Base-by-base conservation (phyloP, 2,329 filamentous ascomycete species). In the Amesomyces nigricolor region DNA sequence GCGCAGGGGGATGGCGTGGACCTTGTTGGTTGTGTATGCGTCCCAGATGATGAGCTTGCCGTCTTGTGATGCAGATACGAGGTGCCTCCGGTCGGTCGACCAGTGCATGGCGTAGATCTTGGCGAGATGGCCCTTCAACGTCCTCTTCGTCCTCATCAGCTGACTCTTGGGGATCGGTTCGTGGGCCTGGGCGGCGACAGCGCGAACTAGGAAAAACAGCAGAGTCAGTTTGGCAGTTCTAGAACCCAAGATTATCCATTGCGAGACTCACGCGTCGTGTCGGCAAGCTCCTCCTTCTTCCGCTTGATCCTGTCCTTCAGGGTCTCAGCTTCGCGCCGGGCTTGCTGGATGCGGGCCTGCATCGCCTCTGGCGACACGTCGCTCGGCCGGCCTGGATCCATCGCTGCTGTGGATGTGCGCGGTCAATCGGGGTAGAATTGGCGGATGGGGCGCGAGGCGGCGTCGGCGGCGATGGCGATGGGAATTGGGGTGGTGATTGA, bases 101-200 rank as follows among this genome's bases (percentile, higher is more conserved):
- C 94, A 99, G 79, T 99, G 94, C 94, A 99, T 99, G 67, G 94
- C 94, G 74, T 99, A 99, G 68, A 99, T 99, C 78, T 99, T 99
- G 67, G 94, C 94, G 64, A 99, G 78, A 80, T 99, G 94, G 63
- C 94, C 94, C 78, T 97, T 97, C 64, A 99, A 81, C 49, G 91
- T 96, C 68, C 91, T 88, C 78, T 95, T 94, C 62, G 92, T 89
- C 81, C 94, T 95, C 94, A 99, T 97, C 70, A 92, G 82, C 71
- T 85, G 81, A 73, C 95, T 94, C 74, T 88, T 88, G 62, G 92
- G 91, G 66, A 99, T 85, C 64, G 88, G 80, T 72, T 97, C 94
- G 73, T 95, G 92, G 63, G 92, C 87, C 76, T 92, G 88, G 72
- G 91, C 86, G 67, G 94, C 89, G 66, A 97, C 90, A 75, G 90